These are phyloP conservation scores for Verticillium dahliae DNA, from an alignment of 2,329 filamentous ascomycete species.

Conservation along the genomic window DNA sequence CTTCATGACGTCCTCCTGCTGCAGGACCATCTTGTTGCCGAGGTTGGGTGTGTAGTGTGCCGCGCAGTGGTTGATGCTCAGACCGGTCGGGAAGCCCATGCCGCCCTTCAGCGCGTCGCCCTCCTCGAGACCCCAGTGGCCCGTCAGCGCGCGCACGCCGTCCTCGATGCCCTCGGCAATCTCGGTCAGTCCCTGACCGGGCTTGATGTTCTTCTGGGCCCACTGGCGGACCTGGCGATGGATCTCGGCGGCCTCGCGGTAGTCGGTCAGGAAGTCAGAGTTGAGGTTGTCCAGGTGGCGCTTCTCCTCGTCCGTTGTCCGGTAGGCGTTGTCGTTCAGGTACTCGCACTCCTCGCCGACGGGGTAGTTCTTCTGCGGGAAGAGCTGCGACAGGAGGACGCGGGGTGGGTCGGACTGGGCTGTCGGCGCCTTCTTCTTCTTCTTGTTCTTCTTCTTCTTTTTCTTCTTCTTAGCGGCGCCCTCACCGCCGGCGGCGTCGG, in stretches of 20 bases:
- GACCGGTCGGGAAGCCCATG: slow-evolving; percentile 80
- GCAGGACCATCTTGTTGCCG: slow-evolving; percentile 70
- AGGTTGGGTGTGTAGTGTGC: slow-evolving; percentile 86
- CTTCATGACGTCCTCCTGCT: slow-evolving; percentile 72
- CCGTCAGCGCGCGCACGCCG: slow-evolving; percentile 68
- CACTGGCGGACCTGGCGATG: slow-evolving; percentile 82
- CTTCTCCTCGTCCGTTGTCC: slow-evolving; percentile 81
- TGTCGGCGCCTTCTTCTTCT: slow-evolving; percentile 60
- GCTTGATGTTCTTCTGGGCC: slow-evolving; percentile 74
- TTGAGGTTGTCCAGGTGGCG: slow-evolving; percentile 63
- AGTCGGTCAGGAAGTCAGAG: slow-evolving; percentile 68
- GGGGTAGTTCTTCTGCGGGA: slow-evolving; percentile 66
- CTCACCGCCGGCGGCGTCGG: slow-evolving; percentile 24
- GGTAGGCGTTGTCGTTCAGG: slow-evolving; percentile 66
- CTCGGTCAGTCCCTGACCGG: slow-evolving; percentile 71
- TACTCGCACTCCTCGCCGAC: slow-evolving; percentile 76
- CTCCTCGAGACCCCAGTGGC: slow-evolving; percentile 68
- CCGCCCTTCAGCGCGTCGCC: slow-evolving; percentile 73
- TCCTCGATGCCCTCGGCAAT: slow-evolving; percentile 87
- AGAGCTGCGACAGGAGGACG: slow-evolving; percentile 66
- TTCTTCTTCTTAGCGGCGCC: slow-evolving; percentile 64
- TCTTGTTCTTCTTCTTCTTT: slow-evolving; percentile 72
- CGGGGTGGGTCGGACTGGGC: slow-evolving; percentile 72
- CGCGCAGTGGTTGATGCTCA: slow-evolving; percentile 78
- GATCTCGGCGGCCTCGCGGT: slow-evolving; percentile 80